Base-by-base conservation (phyloP, 345 rosid genomes). In the Pistacia integerrima region DNA sequence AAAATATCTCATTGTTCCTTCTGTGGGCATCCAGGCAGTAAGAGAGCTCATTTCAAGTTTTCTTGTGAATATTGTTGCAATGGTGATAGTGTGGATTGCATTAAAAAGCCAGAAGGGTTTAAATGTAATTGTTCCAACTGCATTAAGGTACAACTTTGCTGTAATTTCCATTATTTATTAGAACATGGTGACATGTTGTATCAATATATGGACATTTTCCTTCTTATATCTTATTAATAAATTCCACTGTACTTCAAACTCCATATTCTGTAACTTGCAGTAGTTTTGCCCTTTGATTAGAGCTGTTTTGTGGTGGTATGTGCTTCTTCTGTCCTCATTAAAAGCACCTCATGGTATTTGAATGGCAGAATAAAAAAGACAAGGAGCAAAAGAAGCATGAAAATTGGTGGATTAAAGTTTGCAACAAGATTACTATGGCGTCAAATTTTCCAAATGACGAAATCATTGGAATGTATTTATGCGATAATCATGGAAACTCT, bases 21-120 rank as follows among this genome's bases (percentile, higher is more conserved):
- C 66, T 92, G 99, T 84, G 98, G 99, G 75, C 99, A 96, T 84
- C 95, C 93, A 2, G 94, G 97, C 33, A 89, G 79, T 81, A 92
- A 90, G 82, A 89, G 74, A 81, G 82, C 72, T 38, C 99, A 96
- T 82, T 75, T 82, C 46, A 89, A 84, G 84, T 77, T 85, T 61
- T 88, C 88, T 70, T 96, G 99, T 74, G 84, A 87, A 78, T 78
- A 80, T 71, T 96, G 99, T 73, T 67, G 61, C 38, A 79, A 74
- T 49, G 73, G 57, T 77, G 65, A 73, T 48, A 79, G 73, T 44
- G 77, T 81, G 48, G 91, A 93, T 44, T 96, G 99, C 88, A 48
- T 67, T 30, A 82, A 82, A 79, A 96, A 88, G 82, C 79, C 89
- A 12, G 78, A 78, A 16, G 89, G 89, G 63, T 96, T 91, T 82